Evolutionary conservation across 805 yeast genomes (phyloP), one percentile per base, ranked within the genome.

Genomic region (Candida methanosorbosa): DNA sequence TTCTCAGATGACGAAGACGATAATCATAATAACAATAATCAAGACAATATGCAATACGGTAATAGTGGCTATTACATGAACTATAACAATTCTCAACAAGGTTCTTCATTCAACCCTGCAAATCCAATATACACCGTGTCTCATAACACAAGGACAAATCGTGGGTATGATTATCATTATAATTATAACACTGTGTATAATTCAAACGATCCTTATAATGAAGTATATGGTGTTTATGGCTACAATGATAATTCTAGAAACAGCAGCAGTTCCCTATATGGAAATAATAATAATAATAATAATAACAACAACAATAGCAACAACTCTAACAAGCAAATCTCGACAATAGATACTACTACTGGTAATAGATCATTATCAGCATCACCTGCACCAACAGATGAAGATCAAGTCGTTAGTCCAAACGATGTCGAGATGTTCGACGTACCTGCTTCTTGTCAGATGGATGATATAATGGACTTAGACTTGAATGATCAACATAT

Each of bases 131-230:
- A 78, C 50, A 72, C 78, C 1, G 69, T 79, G 33, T 77, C 86
- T 2, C 92, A 82, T 57, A 79, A 81, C 49, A 78, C 80, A 25
- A 73, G 72, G 45, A 77, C 83, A 25, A 71, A 70, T 47, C 68
- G 87, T 58, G 88, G 88, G 13, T 80, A 77, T 48, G 86, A 81
- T 50, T 80, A 78, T 57, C 73, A 75, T 57, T 82, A 82, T 53
- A 90, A 83, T 55, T 83, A 83, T 56, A 83, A 83, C 51, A 69
- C 86, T 0, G 92, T 82, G 17, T 82, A 79, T 51, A n/a, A n/a
- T n/a, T n/a, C 74, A 3, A 70, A 65, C 18, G 75, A 73, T 37
- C 56, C 34, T 14, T 19, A 23, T 16, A 21, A 24, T 24, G 20
- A 15, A 6, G n/a, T 11, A 11, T 21, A 21, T 21, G 23, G 11